Base-by-base conservation (phyloP, 1,284 basidiomycete genomes). In the Pyrrhoderma lamaoense region DNA sequence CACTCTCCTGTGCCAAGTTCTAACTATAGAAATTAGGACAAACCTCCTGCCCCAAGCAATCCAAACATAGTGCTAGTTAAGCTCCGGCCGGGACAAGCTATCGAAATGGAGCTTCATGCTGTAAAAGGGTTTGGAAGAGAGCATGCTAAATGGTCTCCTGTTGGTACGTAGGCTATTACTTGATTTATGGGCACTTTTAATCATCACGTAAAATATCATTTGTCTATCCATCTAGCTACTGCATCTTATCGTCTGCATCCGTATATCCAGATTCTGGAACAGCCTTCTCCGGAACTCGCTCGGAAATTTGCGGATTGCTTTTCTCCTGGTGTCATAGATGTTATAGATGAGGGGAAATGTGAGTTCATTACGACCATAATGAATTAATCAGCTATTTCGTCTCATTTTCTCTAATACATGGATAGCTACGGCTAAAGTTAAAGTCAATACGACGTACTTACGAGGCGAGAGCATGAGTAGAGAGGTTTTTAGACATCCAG, bases 131-230 rank as follows among this genome's bases (percentile, higher is more conserved):
- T 92, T n/a, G 94, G 93, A 18, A 92, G 90, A 61, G 93, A 95
- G 60, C 96, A 99, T 64, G 93, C 96, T 39, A 99, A 99, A 65
- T 99, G 90, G 68, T 92, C 83, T 52, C 93, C 96, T n/a, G 96
- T 99, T 47, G 91, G 90, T 90, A 58, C 57, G 89, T 73, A 5
- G 18, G 21, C 5, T 31, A 31, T 31, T 31, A 21, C 25, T 22
- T 40, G 13, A 38, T 16, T n/a, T n/a, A n/a, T n/a, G n/a, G n/a
- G n/a, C n/a, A n/a, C n/a, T n/a, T 22, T 44, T 8, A 34, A 8
- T 8, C 31, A 35, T 19, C 11, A 31, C 3, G 4, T 42, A 11
- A 21, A n/a, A n/a, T 47, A 52, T 27, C 40, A 38, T n/a, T 14
- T 11, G 48, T 45, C 19, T 7, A 25, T 4, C 19, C 8, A 18